These are phyloP conservation scores for Paraurostyla sp. DNA, from an alignment of 73 alveolate species.

Conservation along the genomic window DNA sequence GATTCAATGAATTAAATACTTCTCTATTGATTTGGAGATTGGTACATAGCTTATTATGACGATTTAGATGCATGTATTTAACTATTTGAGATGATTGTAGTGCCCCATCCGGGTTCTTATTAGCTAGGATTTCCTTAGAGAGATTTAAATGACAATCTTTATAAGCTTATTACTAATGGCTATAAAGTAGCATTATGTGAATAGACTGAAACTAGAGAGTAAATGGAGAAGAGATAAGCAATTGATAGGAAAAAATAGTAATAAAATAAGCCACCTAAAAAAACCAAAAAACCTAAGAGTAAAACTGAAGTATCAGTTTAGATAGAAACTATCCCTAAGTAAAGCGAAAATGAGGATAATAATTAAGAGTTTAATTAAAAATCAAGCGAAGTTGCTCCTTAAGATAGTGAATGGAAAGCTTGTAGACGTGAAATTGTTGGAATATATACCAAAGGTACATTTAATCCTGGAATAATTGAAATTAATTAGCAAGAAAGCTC, in stretches of 20 bases:
- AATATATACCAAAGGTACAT: conserved; percentile 26
- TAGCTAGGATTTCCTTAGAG: conserved; percentile 77
- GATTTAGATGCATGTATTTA: conserved; percentile 36
- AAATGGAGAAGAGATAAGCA: conserved; percentile 63
- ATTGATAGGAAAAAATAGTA: not conserved
- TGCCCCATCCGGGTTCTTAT: conserved; percentile 21
- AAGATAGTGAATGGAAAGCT: not conserved
- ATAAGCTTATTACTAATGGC: conserved; percentile 74
- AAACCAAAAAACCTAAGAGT: not conserved
- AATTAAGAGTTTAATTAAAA: not conserved
- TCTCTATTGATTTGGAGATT: conserved; percentile 61
- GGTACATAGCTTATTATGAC: conserved; percentile 63
- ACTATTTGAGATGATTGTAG: conserved; percentile 9
- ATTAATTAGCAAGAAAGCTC: not conserved
- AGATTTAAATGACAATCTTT: conserved; percentile 66
- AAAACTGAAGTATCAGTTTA: not conserved
- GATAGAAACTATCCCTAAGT: not conserved
- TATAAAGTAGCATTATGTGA: conserved; percentile 83
- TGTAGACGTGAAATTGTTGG: conserved; percentile 35
- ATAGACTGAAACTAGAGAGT: conserved; percentile 78
- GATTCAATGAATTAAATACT: conserved; percentile 30
- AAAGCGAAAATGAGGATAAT: not conserved
- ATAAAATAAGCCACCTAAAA: not conserved
- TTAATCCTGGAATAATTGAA: conserved; percentile 25
- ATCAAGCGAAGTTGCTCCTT: no score